A percentile compares a stretch with the other conserved stretches of the same genome.
Evolutionary conservation across 2,329 filamentous ascomycete species (phyloP).

Genomic region (Arthrobotrys entomopaga): DNA sequence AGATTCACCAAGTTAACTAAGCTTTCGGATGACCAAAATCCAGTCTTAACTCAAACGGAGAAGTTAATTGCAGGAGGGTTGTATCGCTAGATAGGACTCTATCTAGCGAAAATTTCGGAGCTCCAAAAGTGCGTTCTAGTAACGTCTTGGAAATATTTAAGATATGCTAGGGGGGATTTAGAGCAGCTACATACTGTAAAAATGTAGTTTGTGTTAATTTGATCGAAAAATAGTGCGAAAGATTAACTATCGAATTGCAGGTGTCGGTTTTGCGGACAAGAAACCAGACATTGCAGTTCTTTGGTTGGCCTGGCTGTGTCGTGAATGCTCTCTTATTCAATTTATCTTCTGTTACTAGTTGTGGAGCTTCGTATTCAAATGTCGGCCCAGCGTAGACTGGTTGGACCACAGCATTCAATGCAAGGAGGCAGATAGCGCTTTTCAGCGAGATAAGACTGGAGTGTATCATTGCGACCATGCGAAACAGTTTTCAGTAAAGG

Average conservation of each 20-base stretch:
- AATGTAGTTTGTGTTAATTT: slow-evolving; percentile 9
- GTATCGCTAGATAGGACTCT: too few relatives aligned
- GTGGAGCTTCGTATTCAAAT: slow-evolving; percentile 9
- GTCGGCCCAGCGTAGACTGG: slow-evolving; percentile 19
- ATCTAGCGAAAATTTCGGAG: too few relatives aligned
- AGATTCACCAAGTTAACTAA: neutral
- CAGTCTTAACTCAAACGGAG: too few relatives aligned
- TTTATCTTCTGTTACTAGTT: neutral
- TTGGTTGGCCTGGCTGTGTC: slow-evolving; percentile 6
- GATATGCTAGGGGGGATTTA: neutral
- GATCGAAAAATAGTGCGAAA: slow-evolving; percentile 15
- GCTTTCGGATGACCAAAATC: too few relatives aligned
- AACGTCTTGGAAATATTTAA: too few relatives aligned
- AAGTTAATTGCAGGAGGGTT: too few relatives aligned
- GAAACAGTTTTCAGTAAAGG: neutral
- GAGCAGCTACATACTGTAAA: slow-evolving; percentile 19
- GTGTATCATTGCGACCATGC: slow-evolving; percentile 12
- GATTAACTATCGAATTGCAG: slow-evolving; percentile 18
- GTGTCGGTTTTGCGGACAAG: slow-evolving; percentile 36
- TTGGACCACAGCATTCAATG: slow-evolving; percentile 15
- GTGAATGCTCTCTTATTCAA: slow-evolving; percentile 19
- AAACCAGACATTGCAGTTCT: slow-evolving; percentile 25
- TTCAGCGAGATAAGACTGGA: neutral
- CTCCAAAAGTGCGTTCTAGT: too few relatives aligned
- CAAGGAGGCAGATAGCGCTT: slow-evolving; percentile 20